Evolutionary conservation across 2,329 filamentous ascomycete species (phyloP), one percentile per base, ranked within the genome.

Genomic region (Fusarium sp.): DNA sequence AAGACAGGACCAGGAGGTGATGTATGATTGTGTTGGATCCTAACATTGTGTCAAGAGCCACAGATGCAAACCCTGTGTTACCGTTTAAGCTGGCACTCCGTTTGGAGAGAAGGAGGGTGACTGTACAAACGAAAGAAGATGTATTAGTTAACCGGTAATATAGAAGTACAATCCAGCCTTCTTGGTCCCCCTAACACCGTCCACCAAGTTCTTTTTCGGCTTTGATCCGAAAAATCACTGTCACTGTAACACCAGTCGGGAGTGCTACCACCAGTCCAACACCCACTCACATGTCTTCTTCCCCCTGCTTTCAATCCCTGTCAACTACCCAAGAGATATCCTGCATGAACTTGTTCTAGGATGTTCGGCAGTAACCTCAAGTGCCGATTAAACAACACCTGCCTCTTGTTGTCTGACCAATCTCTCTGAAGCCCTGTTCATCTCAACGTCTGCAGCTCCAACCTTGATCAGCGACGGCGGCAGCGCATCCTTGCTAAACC

Each of bases 401-500:
- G 32, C 54, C n/a, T 58, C 56, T n/a, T 58, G 56, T 27, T 58
- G 56, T 27, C 34, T 37, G 16, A 58, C 56, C 34, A 58, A 41
- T 37, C 56, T 58, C 35, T 39, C 34, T 13, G 56, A 58, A 39
- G 34, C 56, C 56, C 56, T 23, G 32, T 37, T 57, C 32, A 57
- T 57, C 52, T 57, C 56, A 14, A 39, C 35, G 6, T 37, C 56
- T 18, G 34, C 16, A n/a, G 6, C 3, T 58, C 56, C 30, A 23
- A 61, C 59, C 16, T 32, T 61, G 27, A 61, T 45, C 23, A 50
- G 39, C 30, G 39, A 32, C 20, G 27, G 27, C 5, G 41, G 20
- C 34, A 23, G n/a, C 10, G n/a, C 60, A 35, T 39, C 39, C 25
- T 56, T 64, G 50, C 66, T 64, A 7, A 58, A 39, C 66, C 66